phyloP scores from a whole-genome alignment of 176 grass and related monocot genomes.

The Carex cristatella region DNA sequence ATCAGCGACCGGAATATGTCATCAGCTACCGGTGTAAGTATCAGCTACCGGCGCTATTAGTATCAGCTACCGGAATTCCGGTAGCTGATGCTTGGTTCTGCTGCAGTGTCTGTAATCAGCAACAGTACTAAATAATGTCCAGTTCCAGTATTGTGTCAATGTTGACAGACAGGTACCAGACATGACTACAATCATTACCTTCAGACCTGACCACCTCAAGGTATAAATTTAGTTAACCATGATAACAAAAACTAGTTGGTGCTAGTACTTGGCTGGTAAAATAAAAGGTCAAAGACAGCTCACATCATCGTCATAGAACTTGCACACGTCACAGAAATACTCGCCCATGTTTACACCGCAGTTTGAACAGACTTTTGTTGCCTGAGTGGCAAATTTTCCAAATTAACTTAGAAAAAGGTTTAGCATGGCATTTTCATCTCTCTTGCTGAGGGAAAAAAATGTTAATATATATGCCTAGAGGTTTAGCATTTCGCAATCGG shows the following conservation, averaged over 20 bases:
- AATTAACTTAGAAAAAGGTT: slow-evolving; percentile 10
- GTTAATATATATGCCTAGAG: too few species aligned
- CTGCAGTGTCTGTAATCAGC: not conserved
- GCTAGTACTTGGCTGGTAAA: not conserved
- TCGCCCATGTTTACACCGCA: slow-evolving; percentile 98
- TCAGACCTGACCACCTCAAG: not conserved
- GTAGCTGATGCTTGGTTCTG: too few species aligned
- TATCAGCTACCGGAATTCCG: too few species aligned
- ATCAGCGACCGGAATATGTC: too few species aligned
- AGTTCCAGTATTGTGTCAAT: not conserved
- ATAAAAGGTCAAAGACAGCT: slow-evolving; percentile 23
- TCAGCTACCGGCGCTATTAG: too few species aligned
- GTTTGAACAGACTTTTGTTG: slow-evolving; percentile 68
- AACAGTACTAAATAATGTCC: not conserved
- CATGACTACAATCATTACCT: not conserved
- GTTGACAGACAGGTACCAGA: not conserved
- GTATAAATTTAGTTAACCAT: not conserved
- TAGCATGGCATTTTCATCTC: too few species aligned
- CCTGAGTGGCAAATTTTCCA: slow-evolving; percentile 37
- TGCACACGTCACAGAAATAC: slow-evolving; percentile 88
- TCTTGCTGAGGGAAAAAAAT: too few species aligned
- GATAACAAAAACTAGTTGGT: not conserved
- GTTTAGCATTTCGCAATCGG: too few species aligned
- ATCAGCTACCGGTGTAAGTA: too few species aligned
- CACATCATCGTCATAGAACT: slow-evolving; percentile 97